Evolutionary conservation across 2,329 filamentous ascomycete genomes (phyloP).

Genomic region (Talaromyces sp.): DNA sequence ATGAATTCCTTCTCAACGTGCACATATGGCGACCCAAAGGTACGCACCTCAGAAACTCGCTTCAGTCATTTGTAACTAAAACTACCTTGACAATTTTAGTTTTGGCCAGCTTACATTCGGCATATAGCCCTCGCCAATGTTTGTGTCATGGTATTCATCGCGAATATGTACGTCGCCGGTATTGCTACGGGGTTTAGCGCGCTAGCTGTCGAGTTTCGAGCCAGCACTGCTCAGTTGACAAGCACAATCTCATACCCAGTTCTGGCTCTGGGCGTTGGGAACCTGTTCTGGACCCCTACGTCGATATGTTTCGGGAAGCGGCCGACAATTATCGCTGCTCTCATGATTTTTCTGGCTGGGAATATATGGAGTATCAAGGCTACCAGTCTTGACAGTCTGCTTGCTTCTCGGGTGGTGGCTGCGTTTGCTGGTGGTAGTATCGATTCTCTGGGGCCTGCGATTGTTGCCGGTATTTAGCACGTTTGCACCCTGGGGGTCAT

Average conservation of each 20-base stretch:
- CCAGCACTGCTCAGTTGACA: slow-evolving; percentile 21
- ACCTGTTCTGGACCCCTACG: slow-evolving; percentile 36
- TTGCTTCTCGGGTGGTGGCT: slow-evolving; percentile 32
- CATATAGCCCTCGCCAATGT: slow-evolving; percentile 28
- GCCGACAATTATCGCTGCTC: slow-evolving; percentile 30
- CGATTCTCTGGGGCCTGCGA: slow-evolving; percentile 34
- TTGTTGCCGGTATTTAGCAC: slow-evolving; percentile 27
- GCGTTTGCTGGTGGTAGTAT: slow-evolving; percentile 29
- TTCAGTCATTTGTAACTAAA: background rate
- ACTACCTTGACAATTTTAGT: background rate
- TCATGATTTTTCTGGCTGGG: slow-evolving; percentile 30
- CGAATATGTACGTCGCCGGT: slow-evolving; percentile 30
- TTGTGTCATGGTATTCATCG: slow-evolving; percentile 29
- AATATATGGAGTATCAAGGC: slow-evolving; percentile 34
- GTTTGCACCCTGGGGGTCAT: background rate
- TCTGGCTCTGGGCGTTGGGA: slow-evolving; percentile 28
- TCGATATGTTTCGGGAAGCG: slow-evolving; percentile 40
- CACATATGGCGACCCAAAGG: slow-evolving; percentile 8
- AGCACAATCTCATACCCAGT: slow-evolving; percentile 26
- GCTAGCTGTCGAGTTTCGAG: slow-evolving; percentile 21
- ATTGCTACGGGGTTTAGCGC: slow-evolving; percentile 23
- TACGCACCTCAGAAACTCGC: background rate
- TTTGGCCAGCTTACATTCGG: slow-evolving; percentile 18
- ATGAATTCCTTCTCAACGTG: background rate
- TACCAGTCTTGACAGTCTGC: slow-evolving; percentile 29